These are phyloP conservation scores for Tylopilus intermedius DNA, from an alignment of 768 basidiomycete species.

Conservation along the genomic window DNA sequence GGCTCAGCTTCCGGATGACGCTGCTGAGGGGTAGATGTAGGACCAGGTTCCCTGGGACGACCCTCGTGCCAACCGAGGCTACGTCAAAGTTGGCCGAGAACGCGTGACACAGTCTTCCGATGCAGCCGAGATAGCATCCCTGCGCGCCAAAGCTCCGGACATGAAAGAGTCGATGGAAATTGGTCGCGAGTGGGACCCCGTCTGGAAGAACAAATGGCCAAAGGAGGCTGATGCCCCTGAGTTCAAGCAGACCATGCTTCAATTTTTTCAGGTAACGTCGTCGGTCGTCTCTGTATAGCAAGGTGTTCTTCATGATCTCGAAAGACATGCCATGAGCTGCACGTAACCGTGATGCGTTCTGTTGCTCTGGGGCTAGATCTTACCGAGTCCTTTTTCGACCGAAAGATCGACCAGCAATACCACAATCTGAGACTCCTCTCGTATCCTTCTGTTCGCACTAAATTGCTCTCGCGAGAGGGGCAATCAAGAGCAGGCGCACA, in stretches of 20 bases:
- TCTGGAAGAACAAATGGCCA: slow-evolving; percentile 82
- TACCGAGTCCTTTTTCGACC: slow-evolving; percentile 70
- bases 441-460: slow-evolving; percentile 70
- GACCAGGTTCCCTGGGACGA: slow-evolving; percentile 74
- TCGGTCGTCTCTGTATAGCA: neutral
- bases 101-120: slow-evolving; percentile 72
- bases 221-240: slow-evolving; percentile 52
- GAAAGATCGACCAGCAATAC: slow-evolving; percentile 66
- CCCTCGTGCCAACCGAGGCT: slow-evolving; percentile 81
- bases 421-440: slow-evolving; percentile 79
- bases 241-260: slow-evolving; percentile 70
- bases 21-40: slow-evolving; percentile 30
- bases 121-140: slow-evolving; percentile 62
- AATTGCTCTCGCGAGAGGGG: slow-evolving; percentile 53
- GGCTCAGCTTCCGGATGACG: neutral
- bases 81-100: slow-evolving; percentile 76
- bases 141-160: slow-evolving; percentile 75
- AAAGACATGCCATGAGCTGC: slow-evolving; percentile 72
- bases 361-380: slow-evolving; percentile 77
- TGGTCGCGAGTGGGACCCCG: slow-evolving; percentile 74
- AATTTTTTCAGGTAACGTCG: slow-evolving; percentile 60
- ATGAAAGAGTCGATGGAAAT: slow-evolving; percentile 88
- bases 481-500: slow-evolving; percentile 82
- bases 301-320: slow-evolving; percentile 9
- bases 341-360: slow-evolving; percentile 75